Conservation (phyloP, 176 grass and related monocot genomes). For the Pontederia paniculata region DNA sequence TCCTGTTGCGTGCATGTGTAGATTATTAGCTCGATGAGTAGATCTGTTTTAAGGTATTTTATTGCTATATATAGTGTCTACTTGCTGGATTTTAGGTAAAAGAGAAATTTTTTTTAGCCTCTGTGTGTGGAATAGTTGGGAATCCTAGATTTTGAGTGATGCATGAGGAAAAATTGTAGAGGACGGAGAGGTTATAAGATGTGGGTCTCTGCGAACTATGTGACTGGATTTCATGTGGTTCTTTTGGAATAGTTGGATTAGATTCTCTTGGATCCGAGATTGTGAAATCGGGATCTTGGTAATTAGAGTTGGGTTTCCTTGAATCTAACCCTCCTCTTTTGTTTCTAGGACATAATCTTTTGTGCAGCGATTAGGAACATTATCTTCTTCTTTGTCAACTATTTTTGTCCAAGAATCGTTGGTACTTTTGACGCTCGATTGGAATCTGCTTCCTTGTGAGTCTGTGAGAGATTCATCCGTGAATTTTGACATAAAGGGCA, state of each 20-base stretch:
- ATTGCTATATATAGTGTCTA: neutral
- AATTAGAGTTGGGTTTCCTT: neutral
- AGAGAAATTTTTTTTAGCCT: neutral
- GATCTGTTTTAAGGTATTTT: no score
- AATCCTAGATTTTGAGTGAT: neutral
- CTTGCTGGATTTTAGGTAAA: neutral
- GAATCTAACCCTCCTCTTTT: neutral
- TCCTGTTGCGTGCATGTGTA: neutral
- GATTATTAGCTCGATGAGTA: no score
- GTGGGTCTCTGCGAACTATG: neutral
- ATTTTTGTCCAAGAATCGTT: no score
- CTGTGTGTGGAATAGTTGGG: neutral
- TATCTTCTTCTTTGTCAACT: neutral
- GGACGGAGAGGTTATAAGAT: neutral
- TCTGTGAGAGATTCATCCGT: no score
- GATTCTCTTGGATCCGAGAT: neutral
- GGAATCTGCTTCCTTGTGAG: no score
- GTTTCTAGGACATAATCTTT: neutral
- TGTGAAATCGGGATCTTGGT: constrained; percentile 3
- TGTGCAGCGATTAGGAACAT: neutral
- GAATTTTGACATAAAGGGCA: no score
- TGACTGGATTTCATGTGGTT: constrained; percentile 7
- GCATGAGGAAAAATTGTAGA: neutral
- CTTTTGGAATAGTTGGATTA: constrained; percentile 5
- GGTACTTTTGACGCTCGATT: no score